Evolutionary conservation across 495 filamentous ascomycete genomes (phyloP), one percentile per base, ranked within the genome.

Genomic region (Penicillium alfredii): DNA sequence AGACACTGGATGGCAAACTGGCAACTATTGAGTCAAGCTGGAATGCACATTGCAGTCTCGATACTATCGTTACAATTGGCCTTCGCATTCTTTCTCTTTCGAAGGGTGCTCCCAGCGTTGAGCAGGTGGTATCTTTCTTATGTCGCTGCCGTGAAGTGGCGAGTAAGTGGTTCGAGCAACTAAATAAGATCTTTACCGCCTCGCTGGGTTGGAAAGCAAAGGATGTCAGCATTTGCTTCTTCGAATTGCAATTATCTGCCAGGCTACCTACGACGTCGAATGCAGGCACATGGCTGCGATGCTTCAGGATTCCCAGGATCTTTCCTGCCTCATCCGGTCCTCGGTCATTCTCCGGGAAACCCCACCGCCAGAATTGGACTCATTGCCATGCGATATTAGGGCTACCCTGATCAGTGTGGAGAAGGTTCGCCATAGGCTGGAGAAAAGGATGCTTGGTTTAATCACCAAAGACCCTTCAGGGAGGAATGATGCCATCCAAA

Each of bases 11-110:
- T 1, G 31, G 49, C 3, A 51, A 45, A 12, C 34, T 63, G 6
- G 15, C 21, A 8, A 53, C 51, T 17, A 49, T 69, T 13, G 46
- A 61, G 38, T 57, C 55, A 2, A 76, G 74, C 28, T 76, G 71
- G 72, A 51, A 65, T 34, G 62, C 62, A 10, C 47, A 51, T 11
- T 29, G 47, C 14, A 61, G 63, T 4, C 49, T 68, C 0, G 45
- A 61, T 24, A 48, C 53, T 3, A 57, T 73, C 33, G 51, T 68
- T 20, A 27, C 49, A 5, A 38, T 70, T 7, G 44, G 59, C 0
- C 40, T 55, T 26, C 60, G 63, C 6, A 30, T 67, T 8, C 43
- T 72, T 7, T 68, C 63, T 2, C 31, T 66, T 1, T 55, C 47
- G 2, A 26, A 42, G 2, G 23, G 8, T 10, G 13, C 30, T 2